Evolutionary conservation across 192 early-diverging fungal species (phyloP).

Genomic region (Mycoemilia scoparia): DNA sequence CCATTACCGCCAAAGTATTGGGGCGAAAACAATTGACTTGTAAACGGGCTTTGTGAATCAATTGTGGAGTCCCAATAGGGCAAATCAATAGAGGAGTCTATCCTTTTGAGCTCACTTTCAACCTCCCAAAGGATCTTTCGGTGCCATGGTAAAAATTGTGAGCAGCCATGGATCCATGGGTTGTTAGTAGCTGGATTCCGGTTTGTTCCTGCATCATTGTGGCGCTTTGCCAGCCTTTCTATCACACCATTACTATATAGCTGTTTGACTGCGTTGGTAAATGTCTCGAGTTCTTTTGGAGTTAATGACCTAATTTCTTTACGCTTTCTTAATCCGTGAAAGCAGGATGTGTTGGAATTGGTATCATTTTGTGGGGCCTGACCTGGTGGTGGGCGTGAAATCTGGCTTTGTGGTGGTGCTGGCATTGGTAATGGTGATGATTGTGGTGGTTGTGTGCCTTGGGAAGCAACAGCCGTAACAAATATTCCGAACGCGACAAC

Average conservation of each 20-base stretch:
- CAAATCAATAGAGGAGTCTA: constrained; percentile 27
- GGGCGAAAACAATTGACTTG: constrained; percentile 17
- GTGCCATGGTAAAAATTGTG: constrained; percentile 34
- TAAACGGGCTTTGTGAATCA: constrained; percentile 19
- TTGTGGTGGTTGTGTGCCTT: too few relatives aligned
- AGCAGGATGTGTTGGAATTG: too few relatives aligned
- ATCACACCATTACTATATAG: constrained; percentile 25
- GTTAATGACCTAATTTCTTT: constrained; percentile 30
- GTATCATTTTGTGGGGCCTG: too few relatives aligned
- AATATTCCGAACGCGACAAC: too few relatives aligned
- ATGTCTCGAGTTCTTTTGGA: constrained; percentile 20
- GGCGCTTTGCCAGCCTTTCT: constrained; percentile 20
- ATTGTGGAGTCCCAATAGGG: constrained; percentile 35
- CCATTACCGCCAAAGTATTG: constrained; percentile 18
- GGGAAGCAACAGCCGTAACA: too few relatives aligned
- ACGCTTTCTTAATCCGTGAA: too few relatives aligned
- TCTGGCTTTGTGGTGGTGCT: too few relatives aligned
- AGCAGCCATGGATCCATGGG: constrained; percentile 27
- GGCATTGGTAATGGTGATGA: too few relatives aligned
- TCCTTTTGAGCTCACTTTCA: constrained; percentile 25
- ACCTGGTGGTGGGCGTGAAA: too few relatives aligned
- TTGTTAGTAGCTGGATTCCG: too few relatives aligned
- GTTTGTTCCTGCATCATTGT: constrained; percentile 27
- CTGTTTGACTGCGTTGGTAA: constrained; percentile 15
- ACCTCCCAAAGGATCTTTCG: constrained; percentile 31